A percentile compares a stretch with the other conserved stretches of the same genome.
These are phyloP conservation scores for Phytopythium montanum DNA, from an alignment of 352 stramenopile genomes.

Conservation along the genomic window DNA sequence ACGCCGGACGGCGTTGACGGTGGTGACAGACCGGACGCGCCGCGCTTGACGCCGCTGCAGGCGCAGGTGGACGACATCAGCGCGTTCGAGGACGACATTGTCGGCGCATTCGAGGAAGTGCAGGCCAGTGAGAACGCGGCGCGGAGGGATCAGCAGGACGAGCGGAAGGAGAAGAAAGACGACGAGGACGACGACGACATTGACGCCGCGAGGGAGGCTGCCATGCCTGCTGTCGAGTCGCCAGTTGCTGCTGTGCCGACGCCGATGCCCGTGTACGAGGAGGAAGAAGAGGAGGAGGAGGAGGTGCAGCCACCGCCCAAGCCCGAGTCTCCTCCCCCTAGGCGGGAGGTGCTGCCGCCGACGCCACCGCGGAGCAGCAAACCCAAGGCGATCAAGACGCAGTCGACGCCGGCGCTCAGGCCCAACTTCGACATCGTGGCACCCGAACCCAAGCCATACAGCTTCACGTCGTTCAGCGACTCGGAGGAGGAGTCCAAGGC, in stretches of 20 bases:
- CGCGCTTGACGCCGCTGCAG: slow-evolving; percentile 3
- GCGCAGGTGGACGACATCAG: slow-evolving; percentile 10
- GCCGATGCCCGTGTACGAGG: slow-evolving; percentile 6
- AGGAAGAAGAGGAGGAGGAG: slow-evolving; percentile 7
- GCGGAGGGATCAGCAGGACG: not conserved
- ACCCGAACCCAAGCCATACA: slow-evolving; percentile 54
- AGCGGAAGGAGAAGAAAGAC: not conserved
- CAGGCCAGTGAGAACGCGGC: slow-evolving; percentile 9
- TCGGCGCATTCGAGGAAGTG: not conserved
- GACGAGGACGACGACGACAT: not conserved
- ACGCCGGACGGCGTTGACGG: slow-evolving; percentile 81
- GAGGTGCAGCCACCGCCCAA: not conserved
- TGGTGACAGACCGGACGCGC: not conserved
- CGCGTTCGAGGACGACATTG: slow-evolving; percentile 40
- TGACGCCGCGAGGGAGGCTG: not conserved
- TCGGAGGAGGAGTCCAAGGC: slow-evolving; percentile 81
- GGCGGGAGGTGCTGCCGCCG: slow-evolving; percentile 20
- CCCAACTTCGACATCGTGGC: slow-evolving; percentile 78
- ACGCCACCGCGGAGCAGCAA: slow-evolving; percentile 8
- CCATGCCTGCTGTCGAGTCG: not conserved
- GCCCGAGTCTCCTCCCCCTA: slow-evolving; percentile 13
- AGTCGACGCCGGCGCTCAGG: slow-evolving; percentile 27
- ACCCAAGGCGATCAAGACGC: slow-evolving; percentile 1
- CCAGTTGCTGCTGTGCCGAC: not conserved
- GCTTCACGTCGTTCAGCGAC: slow-evolving; percentile 86